phyloP scores from a whole-genome alignment of 2,329 filamentous ascomycete genomes.

The Fusarium equiseti region DNA sequence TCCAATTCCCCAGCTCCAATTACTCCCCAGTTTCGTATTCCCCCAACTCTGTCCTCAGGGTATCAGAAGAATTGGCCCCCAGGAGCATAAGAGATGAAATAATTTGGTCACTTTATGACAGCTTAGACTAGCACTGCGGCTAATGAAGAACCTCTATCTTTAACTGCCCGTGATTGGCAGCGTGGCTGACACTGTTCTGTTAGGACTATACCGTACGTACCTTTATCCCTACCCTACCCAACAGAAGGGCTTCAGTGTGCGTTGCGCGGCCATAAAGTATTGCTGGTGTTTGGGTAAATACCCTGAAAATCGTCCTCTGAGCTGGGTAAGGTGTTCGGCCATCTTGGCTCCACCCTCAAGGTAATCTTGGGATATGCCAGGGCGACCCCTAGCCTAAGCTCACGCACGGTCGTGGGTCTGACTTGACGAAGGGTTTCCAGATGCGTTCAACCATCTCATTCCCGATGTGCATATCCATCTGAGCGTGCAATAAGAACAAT shows the following conservation, averaged over 20 bases:
- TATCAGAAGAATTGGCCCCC: too few relatives aligned
- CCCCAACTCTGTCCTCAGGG: not conserved
- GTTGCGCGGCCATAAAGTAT: constrained; percentile 1
- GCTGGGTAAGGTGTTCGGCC: constrained; percentile 43
- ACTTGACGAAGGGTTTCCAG: constrained; percentile 37
- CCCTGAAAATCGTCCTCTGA: constrained; percentile 37
- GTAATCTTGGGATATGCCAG: constrained; percentile 38
- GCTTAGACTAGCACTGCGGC: constrained; percentile 8
- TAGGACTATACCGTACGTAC: not conserved
- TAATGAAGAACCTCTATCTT: constrained; percentile 23
- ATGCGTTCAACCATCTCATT: constrained; percentile 34
- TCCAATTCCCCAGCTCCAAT: constrained; percentile 20
- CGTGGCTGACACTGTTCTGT: constrained; percentile 25
- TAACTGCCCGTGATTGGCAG: constrained; percentile 35
- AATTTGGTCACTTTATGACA: too few relatives aligned
- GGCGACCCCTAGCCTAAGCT: constrained; percentile 37
- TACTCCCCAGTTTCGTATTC: constrained; percentile 10
- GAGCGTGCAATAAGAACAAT: constrained; percentile 7
- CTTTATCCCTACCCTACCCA: constrained; percentile 13
- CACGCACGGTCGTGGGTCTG: constrained; percentile 41
- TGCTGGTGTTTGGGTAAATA: constrained; percentile 23
- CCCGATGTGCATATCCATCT: constrained; percentile 27
- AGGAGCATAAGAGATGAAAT: too few relatives aligned
- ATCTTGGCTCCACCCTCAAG: constrained; percentile 43
- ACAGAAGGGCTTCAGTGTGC: not conserved